phyloP scores from a whole-genome alignment of 495 filamentous ascomycete genomes.

The Penicillium silybi region DNA sequence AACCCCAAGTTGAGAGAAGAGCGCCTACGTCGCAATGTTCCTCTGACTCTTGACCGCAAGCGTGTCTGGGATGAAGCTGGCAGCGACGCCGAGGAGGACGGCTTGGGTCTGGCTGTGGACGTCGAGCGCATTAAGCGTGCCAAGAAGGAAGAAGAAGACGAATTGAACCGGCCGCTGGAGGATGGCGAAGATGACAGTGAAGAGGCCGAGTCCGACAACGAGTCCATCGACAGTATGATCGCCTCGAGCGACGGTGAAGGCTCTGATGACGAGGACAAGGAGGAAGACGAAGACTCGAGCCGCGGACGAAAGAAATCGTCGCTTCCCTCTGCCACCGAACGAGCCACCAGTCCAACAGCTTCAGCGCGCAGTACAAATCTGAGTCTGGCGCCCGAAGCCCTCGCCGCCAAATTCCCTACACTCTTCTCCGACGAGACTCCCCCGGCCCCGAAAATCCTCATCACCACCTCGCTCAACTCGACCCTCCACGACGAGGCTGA shows the following conservation, averaged over 20 bases:
- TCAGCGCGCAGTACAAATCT: slow-evolving; percentile 69
- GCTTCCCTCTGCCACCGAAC: slow-evolving; percentile 48
- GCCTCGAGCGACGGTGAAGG: slow-evolving; percentile 45
- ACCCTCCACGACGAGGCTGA: slow-evolving; percentile 79
- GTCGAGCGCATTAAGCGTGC: slow-evolving; percentile 70
- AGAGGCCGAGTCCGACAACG: slow-evolving; percentile 49
- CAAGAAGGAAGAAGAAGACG: slow-evolving; percentile 62
- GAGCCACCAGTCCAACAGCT: slow-evolving; percentile 52
- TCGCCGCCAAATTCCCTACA: slow-evolving; percentile 72
- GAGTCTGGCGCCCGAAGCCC: slow-evolving; percentile 63
- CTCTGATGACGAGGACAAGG: slow-evolving; percentile 36
- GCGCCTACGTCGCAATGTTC: slow-evolving; percentile 72
- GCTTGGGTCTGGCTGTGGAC: slow-evolving; percentile 70
- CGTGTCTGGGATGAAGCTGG: slow-evolving; percentile 91
- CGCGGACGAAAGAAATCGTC: slow-evolving; percentile 30
- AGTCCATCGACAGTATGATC: slow-evolving; percentile 74
- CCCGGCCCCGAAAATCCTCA: slow-evolving; percentile 68
- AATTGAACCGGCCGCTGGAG: slow-evolving; percentile 34
- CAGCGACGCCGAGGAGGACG: slow-evolving; percentile 57
- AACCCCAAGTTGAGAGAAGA: slow-evolving; percentile 71
- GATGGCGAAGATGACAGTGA: slow-evolving; percentile 35
- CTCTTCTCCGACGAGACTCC: slow-evolving; percentile 66
- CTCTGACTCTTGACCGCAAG: slow-evolving; percentile 82
- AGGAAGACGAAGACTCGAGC: slow-evolving; percentile 39
- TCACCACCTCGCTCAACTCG: slow-evolving; percentile 84